A percentile compares a stretch with the other conserved stretches of the same genome.
phyloP scores from a whole-genome alignment of 2,329 filamentous ascomycete genomes.

The Madurella mycetomatis region DNA sequence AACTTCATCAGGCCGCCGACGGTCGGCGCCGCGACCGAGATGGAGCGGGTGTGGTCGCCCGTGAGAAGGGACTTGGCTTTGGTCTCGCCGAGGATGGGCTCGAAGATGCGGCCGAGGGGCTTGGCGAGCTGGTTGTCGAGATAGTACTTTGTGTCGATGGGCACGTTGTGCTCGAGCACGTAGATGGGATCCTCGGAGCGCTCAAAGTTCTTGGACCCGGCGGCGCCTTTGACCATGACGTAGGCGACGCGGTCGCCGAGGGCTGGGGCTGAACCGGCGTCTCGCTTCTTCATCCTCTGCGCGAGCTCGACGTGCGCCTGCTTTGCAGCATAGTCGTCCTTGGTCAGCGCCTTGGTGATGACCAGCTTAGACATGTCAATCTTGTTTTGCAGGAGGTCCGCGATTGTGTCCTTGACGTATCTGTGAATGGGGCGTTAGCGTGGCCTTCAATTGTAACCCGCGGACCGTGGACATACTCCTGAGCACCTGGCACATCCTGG shows the following conservation, averaged over 20 bases:
- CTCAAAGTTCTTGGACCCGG: constrained; percentile 91
- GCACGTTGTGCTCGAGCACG: constrained; percentile 94
- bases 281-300: constrained; percentile 93
- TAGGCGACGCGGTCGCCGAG: constrained; percentile 96
- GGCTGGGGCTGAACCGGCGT: constrained; percentile 86
- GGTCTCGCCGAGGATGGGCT: constrained; percentile 92
- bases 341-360: constrained; percentile 94
- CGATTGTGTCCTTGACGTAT: constrained; percentile 94
- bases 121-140: constrained; percentile 97
- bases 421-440: constrained; percentile 45
- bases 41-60: constrained; percentile 91
- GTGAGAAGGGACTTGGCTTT: constrained; percentile 82
- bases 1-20: constrained; percentile 98
- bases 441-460: not conserved
- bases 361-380: constrained; percentile 99
- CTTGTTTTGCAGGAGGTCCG: constrained; percentile 93
- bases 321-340: constrained; percentile 82
- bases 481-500: constrained; percentile 80
- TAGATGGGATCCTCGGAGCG: constrained; percentile 96
- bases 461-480: constrained; percentile 65
- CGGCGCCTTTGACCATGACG: constrained; percentile 90
- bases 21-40: constrained; percentile 85
- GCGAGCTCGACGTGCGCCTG: constrained; percentile 96
- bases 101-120: constrained; percentile 90
- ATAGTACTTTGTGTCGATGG: constrained; percentile 98